Evolutionary conservation across 305 asterid species (phyloP), one percentile per base, ranked within the genome.

Genomic region (Solanum hybrid): DNA sequence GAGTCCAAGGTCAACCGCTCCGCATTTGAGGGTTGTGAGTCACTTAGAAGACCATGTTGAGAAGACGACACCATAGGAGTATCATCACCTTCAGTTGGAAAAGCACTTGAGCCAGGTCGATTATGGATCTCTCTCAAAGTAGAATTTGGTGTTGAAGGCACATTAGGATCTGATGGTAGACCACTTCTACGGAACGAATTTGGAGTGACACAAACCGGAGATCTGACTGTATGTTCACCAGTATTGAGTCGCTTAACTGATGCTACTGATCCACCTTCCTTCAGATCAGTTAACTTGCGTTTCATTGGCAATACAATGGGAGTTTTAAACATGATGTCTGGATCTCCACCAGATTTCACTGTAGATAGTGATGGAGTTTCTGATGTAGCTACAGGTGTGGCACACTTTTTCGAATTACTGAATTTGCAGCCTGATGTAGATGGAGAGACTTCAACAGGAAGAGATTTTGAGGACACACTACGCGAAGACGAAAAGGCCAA

Each of bases 1-100:
- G 99, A 96, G 91, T 98, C 99, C 93, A 98, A 91, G 34, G 97
- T 95, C 87, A 95, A 91, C 73, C 99, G 94, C 89, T 98, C 99
- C 16, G 93, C 72, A 82, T 88, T 93, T 32, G 94, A 92, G 89
- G 95, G 94, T 88, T 95, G 99, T 36, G 94, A 92, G 10, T 98
- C 99, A 76, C 89, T 91, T 31, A 88, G 88, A 90, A 92, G 94
- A 86, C 96, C 97, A 89, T 90, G 92, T 56, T 94, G 98, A 75
- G 95, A 89, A 86, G 95, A 91, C 64, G 95, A 86, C 46, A 90
- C 72, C 89, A 89, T 84, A 34, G 91, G 95, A 85, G 93, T 90
- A 37, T 95, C 99, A 86, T 95, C 98, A 78, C 90, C 85, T 84
- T 94, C 98, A 86, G 96, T 90, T 46, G 93, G 88, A 69, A 89